Percentiles rank a stretch among this genome's conserved stretches.
Conservation (phyloP, 345 rosid genomes). For the Eucalyptus erythrocorys region DNA sequence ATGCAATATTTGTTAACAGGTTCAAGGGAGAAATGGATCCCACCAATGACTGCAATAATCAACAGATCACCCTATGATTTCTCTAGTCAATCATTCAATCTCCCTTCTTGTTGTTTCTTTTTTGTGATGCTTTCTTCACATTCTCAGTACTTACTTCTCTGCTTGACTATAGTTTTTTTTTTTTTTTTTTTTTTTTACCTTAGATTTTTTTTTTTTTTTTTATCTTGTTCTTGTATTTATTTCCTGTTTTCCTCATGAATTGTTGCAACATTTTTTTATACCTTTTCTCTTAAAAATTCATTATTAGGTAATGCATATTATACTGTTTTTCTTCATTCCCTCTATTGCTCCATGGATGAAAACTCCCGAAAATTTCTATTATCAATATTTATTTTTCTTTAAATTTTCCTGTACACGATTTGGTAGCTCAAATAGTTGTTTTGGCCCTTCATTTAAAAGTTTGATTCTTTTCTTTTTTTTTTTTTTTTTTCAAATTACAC, state of each 20-base stretch:
- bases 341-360: background rate
- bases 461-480: accelerated
- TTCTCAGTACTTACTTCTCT: background rate
- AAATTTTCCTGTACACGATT: background rate
- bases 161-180: background rate
- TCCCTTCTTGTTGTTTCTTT: background rate
- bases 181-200: background rate
- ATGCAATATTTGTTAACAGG: too few relatives aligned
- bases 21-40: background rate
- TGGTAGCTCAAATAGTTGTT: background rate
- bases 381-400: too few relatives aligned
- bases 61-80: background rate
- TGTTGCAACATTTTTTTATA: background rate
- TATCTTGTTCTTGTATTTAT: background rate
- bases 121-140: background rate
- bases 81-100: background rate
- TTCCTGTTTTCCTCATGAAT: background rate
- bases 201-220: too few relatives aligned
- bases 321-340: background rate
- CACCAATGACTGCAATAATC: background rate
- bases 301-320: background rate
- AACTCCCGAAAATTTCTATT: background rate
- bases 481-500: too few relatives aligned
- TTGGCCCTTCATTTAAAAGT: background rate
- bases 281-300: background rate